phyloP scores from a whole-genome alignment of 1,284 basidiomycete species.

The Microbotryum silenes-acaulis region DNA sequence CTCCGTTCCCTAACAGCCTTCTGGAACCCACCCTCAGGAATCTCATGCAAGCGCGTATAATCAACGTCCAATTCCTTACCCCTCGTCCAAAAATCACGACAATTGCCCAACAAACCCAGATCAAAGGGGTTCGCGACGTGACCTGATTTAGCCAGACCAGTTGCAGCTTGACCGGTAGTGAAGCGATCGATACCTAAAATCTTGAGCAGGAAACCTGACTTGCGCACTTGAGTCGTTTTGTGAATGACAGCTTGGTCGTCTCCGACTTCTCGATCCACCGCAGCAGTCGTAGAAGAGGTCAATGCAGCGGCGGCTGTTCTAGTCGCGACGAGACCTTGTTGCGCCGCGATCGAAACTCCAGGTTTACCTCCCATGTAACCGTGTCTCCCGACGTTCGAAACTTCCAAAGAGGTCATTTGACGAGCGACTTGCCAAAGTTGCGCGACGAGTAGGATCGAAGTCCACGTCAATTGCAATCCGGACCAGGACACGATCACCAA shows the following conservation, averaged over 20 bases:
- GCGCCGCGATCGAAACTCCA: slow-evolving; percentile 12
- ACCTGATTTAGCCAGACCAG: slow-evolving; percentile 53
- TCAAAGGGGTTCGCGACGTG: slow-evolving; percentile 90
- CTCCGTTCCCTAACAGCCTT: slow-evolving; percentile 8
- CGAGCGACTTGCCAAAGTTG: slow-evolving; percentile 87
- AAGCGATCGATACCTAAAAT: slow-evolving; percentile 88
- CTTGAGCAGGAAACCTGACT: slow-evolving; percentile 65
- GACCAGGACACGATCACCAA: slow-evolving; percentile 74
- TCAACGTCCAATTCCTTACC: slow-evolving; percentile 78
- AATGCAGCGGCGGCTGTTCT: slow-evolving; percentile 1
- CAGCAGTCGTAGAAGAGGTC: neutral
- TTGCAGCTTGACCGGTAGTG: slow-evolving; percentile 76
- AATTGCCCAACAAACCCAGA: slow-evolving; percentile 72
- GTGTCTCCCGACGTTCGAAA: slow-evolving; percentile 86
- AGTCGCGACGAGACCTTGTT: slow-evolving; percentile 12
- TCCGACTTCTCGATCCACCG: slow-evolving; percentile 28
- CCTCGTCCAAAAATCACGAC: slow-evolving; percentile 88
- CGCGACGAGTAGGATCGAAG: slow-evolving; percentile 68
- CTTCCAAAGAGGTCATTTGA: slow-evolving; percentile 95
- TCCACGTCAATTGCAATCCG: slow-evolving; percentile 88
- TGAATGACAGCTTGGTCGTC: slow-evolving; percentile 17
- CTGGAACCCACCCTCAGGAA: slow-evolving; percentile 48
- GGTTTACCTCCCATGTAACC: slow-evolving; percentile 75
- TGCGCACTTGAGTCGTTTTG: slow-evolving; percentile 15
- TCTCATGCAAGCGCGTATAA: slow-evolving; percentile 81